phyloP scores from a whole-genome alignment of 306 rosid species.

The Trifolium repens region DNA sequence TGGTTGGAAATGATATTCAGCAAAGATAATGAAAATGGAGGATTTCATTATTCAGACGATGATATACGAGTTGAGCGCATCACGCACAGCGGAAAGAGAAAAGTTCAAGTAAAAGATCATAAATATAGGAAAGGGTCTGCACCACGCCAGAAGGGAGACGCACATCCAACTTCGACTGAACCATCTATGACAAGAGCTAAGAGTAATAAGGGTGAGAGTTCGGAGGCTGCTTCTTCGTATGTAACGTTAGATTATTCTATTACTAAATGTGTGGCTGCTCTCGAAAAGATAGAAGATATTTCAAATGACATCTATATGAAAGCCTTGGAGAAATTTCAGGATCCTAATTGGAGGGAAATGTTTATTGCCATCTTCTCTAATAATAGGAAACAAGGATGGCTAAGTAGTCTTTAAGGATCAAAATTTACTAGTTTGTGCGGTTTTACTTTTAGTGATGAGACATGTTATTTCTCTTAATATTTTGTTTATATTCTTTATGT shows the following conservation, averaged over 20 bases:
- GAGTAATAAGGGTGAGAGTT: not conserved
- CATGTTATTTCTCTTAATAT: no score
- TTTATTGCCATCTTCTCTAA: not conserved
- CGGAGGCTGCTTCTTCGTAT: not conserved
- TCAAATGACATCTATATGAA: not conserved
- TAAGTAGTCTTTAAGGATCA: not conserved
- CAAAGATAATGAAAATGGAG: not conserved
- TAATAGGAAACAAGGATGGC: not conserved
- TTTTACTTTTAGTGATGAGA: no score
- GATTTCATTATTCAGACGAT: not conserved
- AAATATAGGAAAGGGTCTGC: not conserved
- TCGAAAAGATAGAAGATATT: not conserved
- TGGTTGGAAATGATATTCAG: not conserved
- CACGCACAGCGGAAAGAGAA: not conserved
- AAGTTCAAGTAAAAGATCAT: not conserved
- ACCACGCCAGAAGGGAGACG: not conserved
- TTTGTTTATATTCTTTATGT: no score
- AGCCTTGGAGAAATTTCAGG: not conserved
- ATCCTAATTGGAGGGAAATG: not conserved
- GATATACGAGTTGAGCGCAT: not conserved
- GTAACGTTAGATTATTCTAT: not conserved
- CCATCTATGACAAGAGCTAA: no score
- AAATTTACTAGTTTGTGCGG: no score
- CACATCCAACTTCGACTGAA: no score
- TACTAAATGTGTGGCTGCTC: not conserved